phyloP scores from a whole-genome alignment of 169 alveolate genomes.

The Eimeria praecox region DNA sequence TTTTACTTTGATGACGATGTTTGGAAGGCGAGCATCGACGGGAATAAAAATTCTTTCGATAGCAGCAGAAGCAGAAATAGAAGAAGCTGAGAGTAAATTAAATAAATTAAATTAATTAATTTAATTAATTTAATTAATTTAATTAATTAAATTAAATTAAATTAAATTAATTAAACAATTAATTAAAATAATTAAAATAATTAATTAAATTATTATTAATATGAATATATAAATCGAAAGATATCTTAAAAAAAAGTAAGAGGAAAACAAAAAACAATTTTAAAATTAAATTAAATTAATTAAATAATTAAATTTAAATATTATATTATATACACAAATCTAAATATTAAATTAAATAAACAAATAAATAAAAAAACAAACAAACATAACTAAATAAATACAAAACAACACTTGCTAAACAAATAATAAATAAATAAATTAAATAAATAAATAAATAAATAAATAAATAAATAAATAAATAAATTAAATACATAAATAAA shows the following conservation, averaged over 20 bases:
- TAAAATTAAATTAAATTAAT: too few species aligned
- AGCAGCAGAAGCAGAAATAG: background rate
- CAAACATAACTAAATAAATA: background rate
- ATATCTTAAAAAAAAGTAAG: too few species aligned
- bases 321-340: background rate
- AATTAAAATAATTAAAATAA: background rate
- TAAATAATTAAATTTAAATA: background rate
- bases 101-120: background rate
- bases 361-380: too few species aligned
- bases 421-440: too few species aligned
- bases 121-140: background rate
- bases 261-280: too few species aligned
- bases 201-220: background rate
- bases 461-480: background rate
- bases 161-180: too few species aligned
- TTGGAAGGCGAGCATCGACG: constrained; percentile 75
- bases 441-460: background rate
- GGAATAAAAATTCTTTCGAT: constrained; percentile 83
- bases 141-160: too few species aligned
- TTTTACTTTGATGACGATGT: constrained; percentile 77
- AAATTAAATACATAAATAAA: too few species aligned
- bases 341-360: background rate
- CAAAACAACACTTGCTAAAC: background rate
- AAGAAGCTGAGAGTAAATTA: background rate
- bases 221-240: background rate